phyloP scores from a whole-genome alignment of 1,139 yeast genomes.

The Yamadazyma taylorii region DNA sequence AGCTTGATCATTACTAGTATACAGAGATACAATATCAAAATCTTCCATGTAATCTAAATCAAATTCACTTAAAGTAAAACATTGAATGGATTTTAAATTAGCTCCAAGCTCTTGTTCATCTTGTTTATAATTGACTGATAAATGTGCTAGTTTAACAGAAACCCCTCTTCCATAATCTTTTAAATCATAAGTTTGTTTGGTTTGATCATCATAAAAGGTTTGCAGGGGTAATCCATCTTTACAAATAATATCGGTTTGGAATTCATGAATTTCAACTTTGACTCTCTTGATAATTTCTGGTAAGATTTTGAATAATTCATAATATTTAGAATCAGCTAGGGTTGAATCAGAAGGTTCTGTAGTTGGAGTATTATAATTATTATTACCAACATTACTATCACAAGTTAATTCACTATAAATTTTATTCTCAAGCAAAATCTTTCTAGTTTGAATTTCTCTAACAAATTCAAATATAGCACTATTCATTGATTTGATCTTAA shows the following conservation, averaged over 20 bases:
- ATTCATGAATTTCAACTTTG: constrained; percentile 24
- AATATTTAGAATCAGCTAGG: constrained; percentile 12
- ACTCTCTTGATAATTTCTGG: constrained; percentile 31
- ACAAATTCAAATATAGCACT: constrained; percentile 39
- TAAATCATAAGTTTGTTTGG: constrained; percentile 31
- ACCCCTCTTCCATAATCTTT: constrained; percentile 44
- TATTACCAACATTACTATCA: constrained; percentile 8
- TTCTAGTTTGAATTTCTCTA: constrained; percentile 33
- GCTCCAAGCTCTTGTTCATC: constrained; percentile 22
- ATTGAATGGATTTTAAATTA: constrained; percentile 25
- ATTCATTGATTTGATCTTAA: constrained; percentile 38
- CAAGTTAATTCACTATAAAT: constrained; percentile 19
- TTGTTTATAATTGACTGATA: constrained; percentile 24
- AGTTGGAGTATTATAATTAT: constrained; percentile 1
- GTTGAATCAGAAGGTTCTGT: constrained; percentile 1
- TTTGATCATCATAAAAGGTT: constrained; percentile 23
- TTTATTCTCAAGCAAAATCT: constrained; percentile 25
- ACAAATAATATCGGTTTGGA: constrained; percentile 40
- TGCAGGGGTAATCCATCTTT: constrained; percentile 45
- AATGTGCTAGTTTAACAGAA: constrained; percentile 27
- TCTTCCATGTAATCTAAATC: constrained; percentile 36
- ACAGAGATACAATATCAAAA: constrained; percentile 31
- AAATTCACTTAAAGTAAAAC: constrained; percentile 43
- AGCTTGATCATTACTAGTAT: constrained; percentile 24
- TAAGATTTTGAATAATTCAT: constrained; percentile 31